Percentiles rank a stretch among this genome's conserved stretches.
phyloP scores from a whole-genome alignment of 768 basidiomycete genomes.

The Auricularia cornea region DNA sequence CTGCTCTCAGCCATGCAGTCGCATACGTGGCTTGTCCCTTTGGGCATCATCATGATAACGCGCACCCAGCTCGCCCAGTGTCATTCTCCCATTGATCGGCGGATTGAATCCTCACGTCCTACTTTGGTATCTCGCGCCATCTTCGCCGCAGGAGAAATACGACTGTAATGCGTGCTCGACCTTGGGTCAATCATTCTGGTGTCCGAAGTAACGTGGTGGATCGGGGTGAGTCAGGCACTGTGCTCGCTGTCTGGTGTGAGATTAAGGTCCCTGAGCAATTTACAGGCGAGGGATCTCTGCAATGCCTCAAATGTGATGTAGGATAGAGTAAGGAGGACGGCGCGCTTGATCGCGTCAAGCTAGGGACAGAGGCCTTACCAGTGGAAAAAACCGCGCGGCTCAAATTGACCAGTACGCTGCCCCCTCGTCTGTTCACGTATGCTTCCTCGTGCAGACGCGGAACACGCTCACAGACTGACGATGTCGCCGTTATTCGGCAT shows the following conservation, averaged over 20 bases:
- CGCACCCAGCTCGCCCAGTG: constrained; percentile 66
- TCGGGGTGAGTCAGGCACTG: constrained; percentile 27
- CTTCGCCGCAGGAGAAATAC: constrained; percentile 64
- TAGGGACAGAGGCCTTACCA: constrained; percentile 68
- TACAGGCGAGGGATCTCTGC: neutral
- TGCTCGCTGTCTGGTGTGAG: neutral
- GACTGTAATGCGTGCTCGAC: constrained; percentile 49
- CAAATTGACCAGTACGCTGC: constrained; percentile 47
- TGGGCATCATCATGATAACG: constrained; percentile 15
- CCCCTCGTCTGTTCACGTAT: constrained; percentile 1
- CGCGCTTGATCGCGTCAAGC: constrained; percentile 52
- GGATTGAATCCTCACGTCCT: constrained; percentile 65
- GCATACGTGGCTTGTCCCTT: constrained; percentile 39
- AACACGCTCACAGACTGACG: constrained; percentile 51
- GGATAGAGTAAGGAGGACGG: constrained; percentile 34
- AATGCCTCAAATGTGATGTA: constrained; percentile 48
- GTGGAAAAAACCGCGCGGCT: constrained; percentile 61
- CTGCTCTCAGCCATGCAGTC: constrained; percentile 68
- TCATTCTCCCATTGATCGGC: constrained; percentile 40
- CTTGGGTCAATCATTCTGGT: constrained; percentile 46
- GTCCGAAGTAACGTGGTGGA: constrained; percentile 65
- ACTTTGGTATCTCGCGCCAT: constrained; percentile 66
- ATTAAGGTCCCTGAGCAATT: neutral
- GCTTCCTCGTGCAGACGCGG: constrained; percentile 36
- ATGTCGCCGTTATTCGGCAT: constrained; percentile 62